A percentile compares a stretch with the other conserved stretches of the same genome.
Conservation (phyloP, 2,329 filamentous ascomycete species). For the Claviceps pusilla region DNA sequence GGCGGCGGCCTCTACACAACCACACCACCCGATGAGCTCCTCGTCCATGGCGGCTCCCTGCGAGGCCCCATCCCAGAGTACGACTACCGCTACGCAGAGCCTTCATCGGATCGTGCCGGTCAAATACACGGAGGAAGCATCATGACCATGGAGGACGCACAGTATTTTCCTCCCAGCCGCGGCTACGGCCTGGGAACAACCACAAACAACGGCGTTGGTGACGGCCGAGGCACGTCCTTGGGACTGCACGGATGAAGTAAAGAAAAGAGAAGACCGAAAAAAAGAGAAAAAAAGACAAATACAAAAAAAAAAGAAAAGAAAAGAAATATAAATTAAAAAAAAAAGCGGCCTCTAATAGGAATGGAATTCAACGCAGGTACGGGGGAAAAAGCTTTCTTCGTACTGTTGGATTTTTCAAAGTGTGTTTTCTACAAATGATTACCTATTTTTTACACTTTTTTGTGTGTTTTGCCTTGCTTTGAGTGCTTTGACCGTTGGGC, state of each 20-base stretch:
- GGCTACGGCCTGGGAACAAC: neutral
- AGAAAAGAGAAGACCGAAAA: neutral
- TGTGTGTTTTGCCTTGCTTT: too few relatives aligned
- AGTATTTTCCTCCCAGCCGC: slow-evolving; percentile 1
- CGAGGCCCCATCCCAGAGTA: slow-evolving; percentile 11
- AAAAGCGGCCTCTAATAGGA: too few relatives aligned
- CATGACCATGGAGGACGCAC: slow-evolving; percentile 1
- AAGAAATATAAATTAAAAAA: too few relatives aligned
- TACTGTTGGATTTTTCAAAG: too few relatives aligned
- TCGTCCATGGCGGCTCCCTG: slow-evolving; percentile 7
- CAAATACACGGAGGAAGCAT: neutral
- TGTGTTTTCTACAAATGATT: too few relatives aligned
- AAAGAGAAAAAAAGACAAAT: neutral
- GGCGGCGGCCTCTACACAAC: slow-evolving; percentile 8
- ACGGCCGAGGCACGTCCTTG: neutral
- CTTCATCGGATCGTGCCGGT: slow-evolving; percentile 1
- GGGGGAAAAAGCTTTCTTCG: too few relatives aligned
- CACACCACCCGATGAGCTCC: slow-evolving; percentile 4
- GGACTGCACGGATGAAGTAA: neutral
- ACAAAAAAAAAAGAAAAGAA: too few relatives aligned
- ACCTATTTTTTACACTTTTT: too few relatives aligned
- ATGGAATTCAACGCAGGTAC: too few relatives aligned
- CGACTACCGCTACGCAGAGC: slow-evolving; percentile 18
- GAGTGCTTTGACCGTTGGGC: too few relatives aligned
- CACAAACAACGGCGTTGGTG: neutral